Evolutionary conservation across 108 stramenopile genomes (phyloP), one percentile per base, ranked within the genome.

Genomic region (Discostella pseudostelligera): DNA sequence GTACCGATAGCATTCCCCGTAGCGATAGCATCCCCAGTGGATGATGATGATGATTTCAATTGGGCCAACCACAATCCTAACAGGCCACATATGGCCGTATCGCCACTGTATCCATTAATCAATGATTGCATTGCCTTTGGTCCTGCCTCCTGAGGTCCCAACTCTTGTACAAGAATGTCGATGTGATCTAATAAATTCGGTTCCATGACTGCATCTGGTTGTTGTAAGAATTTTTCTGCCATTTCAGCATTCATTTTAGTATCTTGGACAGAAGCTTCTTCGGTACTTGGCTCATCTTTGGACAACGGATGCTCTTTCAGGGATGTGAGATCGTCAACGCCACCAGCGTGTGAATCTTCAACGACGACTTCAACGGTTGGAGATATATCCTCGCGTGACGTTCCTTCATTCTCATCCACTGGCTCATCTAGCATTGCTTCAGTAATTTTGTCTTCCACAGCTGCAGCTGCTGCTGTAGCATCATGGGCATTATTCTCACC

Each of bases 181-280:
- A 69, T 72, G 22, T 65, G 50, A 26, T 76, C 70, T 35, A 74
- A 43, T 0, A 80, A 65, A 0, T 65, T 63, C 0, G 83, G 70
- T 72, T 93, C 92, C 71, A 93, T 74, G 28, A 93, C 69, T 7
- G 89, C 86, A 78, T 93, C 92, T 1, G 84, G 82, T 58, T 83
- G 59, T 17, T 69, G 72, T 8, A 93, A 56, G 32, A 84, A 83
- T 20, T 62, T 36, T 44, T 78, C 71, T 3, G 92, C 89, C 29
- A 67, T 56, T 5, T 75, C 56, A 17, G 71, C 69, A 9, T 85
- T 82, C 75, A 88, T 84, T 39, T 85, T 57, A 39, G 39, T 53
- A 45, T 71, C 66, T 63, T 81, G 72, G 56, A 45, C 51, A 0
- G 36, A 37, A 49, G 61, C 28, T 35, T 39, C 16, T 13, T 35